phyloP scores from a whole-genome alignment of 2,329 filamentous ascomycete species.

The Pseudogymnoascus sp. region DNA sequence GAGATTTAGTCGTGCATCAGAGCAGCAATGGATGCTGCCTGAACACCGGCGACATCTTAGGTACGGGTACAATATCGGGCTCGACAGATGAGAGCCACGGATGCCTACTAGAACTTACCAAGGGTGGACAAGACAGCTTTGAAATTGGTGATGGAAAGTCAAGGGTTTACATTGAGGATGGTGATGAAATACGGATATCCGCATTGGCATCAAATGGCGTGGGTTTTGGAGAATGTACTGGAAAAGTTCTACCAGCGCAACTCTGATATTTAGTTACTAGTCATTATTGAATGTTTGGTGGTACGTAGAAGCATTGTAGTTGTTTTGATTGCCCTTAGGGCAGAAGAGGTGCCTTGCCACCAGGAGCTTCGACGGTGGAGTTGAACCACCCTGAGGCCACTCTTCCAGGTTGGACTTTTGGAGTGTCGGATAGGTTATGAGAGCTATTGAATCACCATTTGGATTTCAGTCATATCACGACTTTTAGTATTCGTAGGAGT shows the following conservation, averaged over 20 bases:
- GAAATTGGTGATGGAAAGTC: slow-evolving; percentile 29
- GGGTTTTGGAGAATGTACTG: slow-evolving; percentile 24
- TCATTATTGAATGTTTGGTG: not conserved
- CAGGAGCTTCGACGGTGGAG: no score
- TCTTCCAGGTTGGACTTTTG: no score
- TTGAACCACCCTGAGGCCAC: no score
- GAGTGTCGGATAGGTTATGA: no score
- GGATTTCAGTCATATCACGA: no score
- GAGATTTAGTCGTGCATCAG: slow-evolving; percentile 34
- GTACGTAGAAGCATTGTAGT: not conserved
- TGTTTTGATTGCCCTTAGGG: no score
- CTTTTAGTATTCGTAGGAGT: no score
- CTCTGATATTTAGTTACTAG: not conserved
- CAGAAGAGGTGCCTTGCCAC: no score
- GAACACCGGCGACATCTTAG: slow-evolving; percentile 36
- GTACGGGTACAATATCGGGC: slow-evolving; percentile 38
- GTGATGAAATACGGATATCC: slow-evolving; percentile 27
- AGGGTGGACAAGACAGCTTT: not conserved
- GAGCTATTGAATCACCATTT: no score
- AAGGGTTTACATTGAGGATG: slow-evolving; percentile 31
- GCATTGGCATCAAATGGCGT: slow-evolving; percentile 19
- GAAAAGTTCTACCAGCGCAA: slow-evolving; percentile 14
- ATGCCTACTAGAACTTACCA: slow-evolving; percentile 36
- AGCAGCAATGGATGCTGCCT: slow-evolving; percentile 34
- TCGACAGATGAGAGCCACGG: slow-evolving; percentile 30